A percentile compares a stretch with the other conserved stretches of the same genome.
Conservation (phyloP, 2,329 filamentous ascomycete genomes). For the Hysterium pulicare region DNA sequence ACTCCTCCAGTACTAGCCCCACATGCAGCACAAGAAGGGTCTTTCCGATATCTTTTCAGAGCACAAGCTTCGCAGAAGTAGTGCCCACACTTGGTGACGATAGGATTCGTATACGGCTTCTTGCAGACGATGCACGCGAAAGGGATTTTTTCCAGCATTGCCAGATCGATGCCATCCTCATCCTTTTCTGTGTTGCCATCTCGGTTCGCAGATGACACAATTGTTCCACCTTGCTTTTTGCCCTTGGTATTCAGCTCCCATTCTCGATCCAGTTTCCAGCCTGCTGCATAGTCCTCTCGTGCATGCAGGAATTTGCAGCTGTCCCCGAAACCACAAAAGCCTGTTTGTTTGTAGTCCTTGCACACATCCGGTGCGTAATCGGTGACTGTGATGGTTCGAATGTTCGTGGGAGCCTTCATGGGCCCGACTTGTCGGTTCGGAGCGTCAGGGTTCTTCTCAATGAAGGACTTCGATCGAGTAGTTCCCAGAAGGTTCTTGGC, state of each 20-base stretch:
- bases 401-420: slow-evolving; percentile 82
- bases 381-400: slow-evolving; percentile 83
- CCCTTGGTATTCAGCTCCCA: slow-evolving; percentile 81
- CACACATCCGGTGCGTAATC: slow-evolving; percentile 93
- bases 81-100: slow-evolving; percentile 87
- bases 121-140: slow-evolving; percentile 89
- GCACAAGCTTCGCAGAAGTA: slow-evolving; percentile 95
- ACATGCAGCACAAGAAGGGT: slow-evolving; percentile 82
- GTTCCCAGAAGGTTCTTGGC: slow-evolving; percentile 59
- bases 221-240: slow-evolving; percentile 49
- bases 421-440: slow-evolving; percentile 72
- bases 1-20: slow-evolving; percentile 81
- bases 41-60: slow-evolving; percentile 78
- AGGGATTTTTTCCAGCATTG: slow-evolving; percentile 76
- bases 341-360: slow-evolving; percentile 83
- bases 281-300: slow-evolving; percentile 77
- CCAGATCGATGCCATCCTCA: slow-evolving; percentile 61
- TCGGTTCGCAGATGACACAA: slow-evolving; percentile 58
- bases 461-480: slow-evolving; percentile 56
- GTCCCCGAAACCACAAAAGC: slow-evolving; percentile 67
- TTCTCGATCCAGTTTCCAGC: slow-evolving; percentile 91
- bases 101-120: slow-evolving; percentile 70
- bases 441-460: slow-evolving; percentile 76
- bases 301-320: slow-evolving; percentile 79
- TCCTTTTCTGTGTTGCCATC: slow-evolving; percentile 36